Evolutionary conservation across 352 stramenopile species (phyloP), one percentile per base, ranked within the genome.

Genomic region (Phytophthora pini): DNA sequence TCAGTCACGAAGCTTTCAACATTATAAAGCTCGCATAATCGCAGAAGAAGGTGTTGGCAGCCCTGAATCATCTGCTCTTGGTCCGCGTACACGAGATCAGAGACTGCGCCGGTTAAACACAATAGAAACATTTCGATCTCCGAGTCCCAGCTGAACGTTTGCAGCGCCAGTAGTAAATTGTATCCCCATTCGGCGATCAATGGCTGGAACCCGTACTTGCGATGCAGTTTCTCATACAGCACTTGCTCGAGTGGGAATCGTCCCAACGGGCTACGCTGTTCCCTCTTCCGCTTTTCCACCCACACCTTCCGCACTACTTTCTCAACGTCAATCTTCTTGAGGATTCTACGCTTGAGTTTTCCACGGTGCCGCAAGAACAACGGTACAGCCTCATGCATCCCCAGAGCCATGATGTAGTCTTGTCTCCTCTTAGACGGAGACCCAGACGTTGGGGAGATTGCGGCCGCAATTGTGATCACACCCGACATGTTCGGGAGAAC

Each of bases 181-280:
- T 94, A 94, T n/a, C 86, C 86, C 84, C 84, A 94, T 66, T 94
- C 84, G 3, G 87, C 87, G 32, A 94, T 88, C 20, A 92, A 63
- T 1, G 87, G 82, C 67, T 94, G 84, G 59, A 93, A 93, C 2
- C 84, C 84, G 58, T 90, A 93, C 63, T 92, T 92, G 45, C 81
- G 81, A 49, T 93, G 74, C 45, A 94, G 71, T 45, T 88, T 87
- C 45, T 94, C 86, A 56, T 88, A 93, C 41, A 94, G 26, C 0
- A 90, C 74, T 9, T 93, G 77, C 22, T 94, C 86, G 5, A 93
- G 64, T 9, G 71, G 61, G 12, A 87, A 69, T 12, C 60, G 68
- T 15, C 65, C 51, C 0, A 85, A 53, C 8, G 80, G 79, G 38
- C 86, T 90, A 32, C 83, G 77, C 32, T 65, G 65, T 15, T 89